These are phyloP conservation scores for Acarospora socialis DNA, from an alignment of 2,329 filamentous ascomycete species.

Conservation along the genomic window DNA sequence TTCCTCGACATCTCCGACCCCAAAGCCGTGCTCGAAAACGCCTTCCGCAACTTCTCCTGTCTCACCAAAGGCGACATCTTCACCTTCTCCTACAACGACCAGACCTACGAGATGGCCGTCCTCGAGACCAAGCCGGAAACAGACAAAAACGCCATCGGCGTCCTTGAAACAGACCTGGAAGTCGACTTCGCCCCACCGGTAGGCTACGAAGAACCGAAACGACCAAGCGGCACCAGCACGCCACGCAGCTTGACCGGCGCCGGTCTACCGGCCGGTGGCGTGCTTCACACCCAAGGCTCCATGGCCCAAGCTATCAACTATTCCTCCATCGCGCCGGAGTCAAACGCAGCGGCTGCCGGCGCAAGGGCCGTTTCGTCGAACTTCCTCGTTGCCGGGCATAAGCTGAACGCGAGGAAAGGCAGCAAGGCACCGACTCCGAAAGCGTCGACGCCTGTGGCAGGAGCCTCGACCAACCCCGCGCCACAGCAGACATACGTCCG, in stretches of 20 bases:
- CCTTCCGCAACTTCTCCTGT: constrained; percentile 89
- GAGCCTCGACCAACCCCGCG: constrained; percentile 32
- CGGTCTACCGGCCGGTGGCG: constrained; percentile 55
- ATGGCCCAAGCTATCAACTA: constrained; percentile 99
- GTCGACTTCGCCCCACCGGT: constrained; percentile 92
- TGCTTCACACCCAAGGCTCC: constrained; percentile 70
- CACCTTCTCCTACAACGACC: constrained; percentile 93
- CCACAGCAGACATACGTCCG: constrained; percentile 29
- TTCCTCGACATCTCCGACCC: constrained; percentile 97
- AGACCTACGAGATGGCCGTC: constrained; percentile 82
- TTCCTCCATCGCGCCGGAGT: constrained; percentile 67
- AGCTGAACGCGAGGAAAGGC: constrained; percentile 67
- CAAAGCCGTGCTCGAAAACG: constrained; percentile 91
- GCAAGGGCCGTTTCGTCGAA: constrained; percentile 55
- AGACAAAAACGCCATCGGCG: constrained; percentile 71
- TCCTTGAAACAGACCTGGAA: constrained; percentile 89
- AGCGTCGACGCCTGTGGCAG: constrained; percentile 55
- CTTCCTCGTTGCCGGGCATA: constrained; percentile 68
- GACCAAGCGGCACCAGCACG: constrained; percentile 69
- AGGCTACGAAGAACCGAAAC: constrained; percentile 81
- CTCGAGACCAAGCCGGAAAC: constrained; percentile 81
- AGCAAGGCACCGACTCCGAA: constrained; percentile 62
- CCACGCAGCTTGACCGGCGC: constrained; percentile 53
- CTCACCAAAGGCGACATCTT: constrained; percentile 89
- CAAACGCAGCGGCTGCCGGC: constrained; percentile 48